These are phyloP conservation scores for Hydrangea macrophylla DNA, from an alignment of 148 eudicot species.

Conservation along the genomic window DNA sequence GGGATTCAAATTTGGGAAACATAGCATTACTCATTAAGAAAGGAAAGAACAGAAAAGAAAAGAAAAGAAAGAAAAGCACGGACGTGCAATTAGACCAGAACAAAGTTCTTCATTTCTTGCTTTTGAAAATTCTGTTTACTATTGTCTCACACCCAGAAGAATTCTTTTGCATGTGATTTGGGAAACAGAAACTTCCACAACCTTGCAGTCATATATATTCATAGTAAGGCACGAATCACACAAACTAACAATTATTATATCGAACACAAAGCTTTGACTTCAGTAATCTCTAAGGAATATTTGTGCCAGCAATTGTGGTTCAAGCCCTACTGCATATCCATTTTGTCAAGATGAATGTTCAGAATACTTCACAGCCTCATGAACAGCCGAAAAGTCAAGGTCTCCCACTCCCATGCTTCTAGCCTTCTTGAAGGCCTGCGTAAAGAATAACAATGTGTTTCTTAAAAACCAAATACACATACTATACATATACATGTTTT, in stretches of 20 bases:
- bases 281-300: neutral
- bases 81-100: neutral
- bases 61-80: no score
- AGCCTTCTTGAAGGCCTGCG: constrained; percentile 88
- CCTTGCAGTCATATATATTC: neutral
- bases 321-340: neutral
- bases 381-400: constrained; percentile 89
- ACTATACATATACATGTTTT: no score
- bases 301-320: neutral
- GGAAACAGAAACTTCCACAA: neutral
- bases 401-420: constrained; percentile 88
- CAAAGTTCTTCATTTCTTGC: neutral
- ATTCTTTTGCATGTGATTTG: neutral
- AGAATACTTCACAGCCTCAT: constrained; percentile 59
- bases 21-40: no score
- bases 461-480: no score
- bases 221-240: neutral
- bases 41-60: no score
- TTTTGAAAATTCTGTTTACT: neutral
- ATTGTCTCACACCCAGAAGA: neutral
- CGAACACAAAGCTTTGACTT: neutral
- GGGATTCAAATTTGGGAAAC: no score
- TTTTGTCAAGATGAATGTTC: constrained; percentile 31
- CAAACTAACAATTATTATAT: neutral
- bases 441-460: neutral